These are phyloP conservation scores for Aspergillus thermomutatus DNA, from an alignment of 2,329 filamentous ascomycete genomes.

Conservation along the genomic window DNA sequence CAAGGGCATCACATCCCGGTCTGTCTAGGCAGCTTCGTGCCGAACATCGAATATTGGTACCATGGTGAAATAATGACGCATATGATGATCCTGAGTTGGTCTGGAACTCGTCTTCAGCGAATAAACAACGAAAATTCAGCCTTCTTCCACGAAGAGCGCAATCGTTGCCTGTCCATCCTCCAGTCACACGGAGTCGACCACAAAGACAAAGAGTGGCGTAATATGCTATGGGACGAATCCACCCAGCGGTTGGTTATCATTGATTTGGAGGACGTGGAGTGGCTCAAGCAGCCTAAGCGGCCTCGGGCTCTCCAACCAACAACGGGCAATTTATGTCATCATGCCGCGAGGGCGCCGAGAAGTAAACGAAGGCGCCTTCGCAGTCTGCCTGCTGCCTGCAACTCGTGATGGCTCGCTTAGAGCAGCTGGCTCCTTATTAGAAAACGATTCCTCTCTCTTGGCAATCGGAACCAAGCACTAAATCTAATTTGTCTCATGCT, in stretches of 20 bases:
- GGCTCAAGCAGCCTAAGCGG: no score
- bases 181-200: slow-evolving; percentile 15
- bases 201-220: slow-evolving; percentile 20
- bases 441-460: no score
- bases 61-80: slow-evolving; percentile 19
- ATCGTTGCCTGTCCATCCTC: slow-evolving; percentile 13
- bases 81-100: slow-evolving; percentile 20
- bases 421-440: no score
- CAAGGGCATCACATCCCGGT: slow-evolving; percentile 26
- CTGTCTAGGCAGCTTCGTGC: slow-evolving; percentile 21
- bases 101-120: slow-evolving; percentile 7
- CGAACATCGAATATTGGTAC: slow-evolving; percentile 22
- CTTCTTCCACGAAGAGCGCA: slow-evolving; percentile 14
- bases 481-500: no score
- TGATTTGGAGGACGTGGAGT: slow-evolving; percentile 27
- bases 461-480: no score
- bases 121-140: slow-evolving; percentile 14
- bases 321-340: no score
- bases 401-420: no score
- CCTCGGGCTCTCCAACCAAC: no score
- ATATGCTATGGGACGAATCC: slow-evolving; percentile 23
- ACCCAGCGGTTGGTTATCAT: slow-evolving; percentile 16
- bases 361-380: no score
- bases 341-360: no score
- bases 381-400: no score